Evolutionary conservation across 2,329 filamentous ascomycete species (phyloP).

Genomic region (Sporothrix brunneoviolacea): DNA sequence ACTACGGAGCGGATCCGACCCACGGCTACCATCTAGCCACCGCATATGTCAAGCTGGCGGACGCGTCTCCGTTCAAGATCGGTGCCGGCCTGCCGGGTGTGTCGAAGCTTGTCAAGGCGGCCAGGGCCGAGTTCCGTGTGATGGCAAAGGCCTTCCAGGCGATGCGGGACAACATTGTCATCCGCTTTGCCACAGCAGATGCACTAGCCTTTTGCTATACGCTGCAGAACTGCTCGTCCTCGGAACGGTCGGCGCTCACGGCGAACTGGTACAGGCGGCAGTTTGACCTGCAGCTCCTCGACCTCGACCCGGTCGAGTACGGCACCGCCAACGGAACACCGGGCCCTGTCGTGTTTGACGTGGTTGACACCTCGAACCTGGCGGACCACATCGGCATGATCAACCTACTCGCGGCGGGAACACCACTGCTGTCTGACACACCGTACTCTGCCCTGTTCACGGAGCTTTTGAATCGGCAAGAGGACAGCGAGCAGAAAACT

Average conservation of each 20-base stretch:
- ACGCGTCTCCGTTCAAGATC: conserved; percentile 33
- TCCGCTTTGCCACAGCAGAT: conserved; percentile 44
- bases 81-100: conserved; percentile 1
- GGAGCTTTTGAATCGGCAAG: conserved; percentile 35
- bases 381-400: conserved; percentile 37
- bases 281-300: conserved; percentile 32
- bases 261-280: conserved; percentile 38
- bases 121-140: conserved; percentile 38
- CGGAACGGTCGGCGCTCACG: conserved; percentile 22
- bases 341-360: conserved; percentile 42
- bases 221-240: conserved; percentile 34
- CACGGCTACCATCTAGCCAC: conserved; percentile 51
- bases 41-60: conserved; percentile 33
- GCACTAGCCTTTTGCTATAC: conserved; percentile 45
- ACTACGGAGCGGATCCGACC: conserved; percentile 45
- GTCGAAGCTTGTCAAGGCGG: conserved; percentile 24
- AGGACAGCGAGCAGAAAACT: conserved; percentile 23
- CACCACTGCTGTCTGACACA: conserved; percentile 38
- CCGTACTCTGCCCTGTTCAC: conserved; percentile 43
- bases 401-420: conserved; percentile 39
- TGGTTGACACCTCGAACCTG: conserved; percentile 49
- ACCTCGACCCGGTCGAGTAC: conserved; percentile 39
- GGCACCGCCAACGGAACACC: conserved; percentile 17
- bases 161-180: conserved; percentile 24
- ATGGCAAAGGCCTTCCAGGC: conserved; percentile 38